Evolutionary conservation across 192 early-diverging fungal genomes (phyloP), one percentile per base, ranked within the genome.

Genomic region (Pilaira anomala): DNA sequence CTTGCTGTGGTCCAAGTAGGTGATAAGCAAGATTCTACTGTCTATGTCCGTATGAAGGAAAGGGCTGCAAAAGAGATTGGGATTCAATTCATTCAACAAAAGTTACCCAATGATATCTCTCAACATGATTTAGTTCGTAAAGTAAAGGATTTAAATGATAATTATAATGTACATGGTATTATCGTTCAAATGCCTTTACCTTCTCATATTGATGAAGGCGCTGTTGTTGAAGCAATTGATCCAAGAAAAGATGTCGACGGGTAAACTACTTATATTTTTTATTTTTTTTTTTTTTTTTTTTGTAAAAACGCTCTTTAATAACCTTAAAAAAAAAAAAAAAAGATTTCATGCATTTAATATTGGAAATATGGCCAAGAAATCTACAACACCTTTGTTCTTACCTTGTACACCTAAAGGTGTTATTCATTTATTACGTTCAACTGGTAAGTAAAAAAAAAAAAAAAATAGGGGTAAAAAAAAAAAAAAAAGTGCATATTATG

Each of bases 101-200:
- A 90, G 67, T 74, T 93, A 29, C 66, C 78, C 21, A 80, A 79
- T 12, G 69, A 67, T 28, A 78, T 94, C 49, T 81, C 83, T 39
- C 88, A 94, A 71, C 64, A 68, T n/a, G 71, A 89, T 76, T 76
- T 98, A 41, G 66, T 95, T 46, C 64, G 62, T 22, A 76, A 76
- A 22, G 81, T 98, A 48, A 74, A 86, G 48, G 67, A 79, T 7
- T 74, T 98, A 55, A 97, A 97, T 71, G 73, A 86, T 57, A 89
- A 97, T 68, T 80, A 81, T 3, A 30, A 65, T n/a, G 80, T 95
- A n/a, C 96, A 98, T 73, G 96, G 96, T 25, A 88, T 98, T 62
- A 77, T 98, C 4, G 92, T 98, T 53, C 96, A 98, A 75, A 78
- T 98, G 64, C 96, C 96, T 22, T 77, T 98, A 8, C 95, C 96